phyloP scores from a whole-genome alignment of 805 yeast species.

The Yamadazyma scolyti region DNA sequence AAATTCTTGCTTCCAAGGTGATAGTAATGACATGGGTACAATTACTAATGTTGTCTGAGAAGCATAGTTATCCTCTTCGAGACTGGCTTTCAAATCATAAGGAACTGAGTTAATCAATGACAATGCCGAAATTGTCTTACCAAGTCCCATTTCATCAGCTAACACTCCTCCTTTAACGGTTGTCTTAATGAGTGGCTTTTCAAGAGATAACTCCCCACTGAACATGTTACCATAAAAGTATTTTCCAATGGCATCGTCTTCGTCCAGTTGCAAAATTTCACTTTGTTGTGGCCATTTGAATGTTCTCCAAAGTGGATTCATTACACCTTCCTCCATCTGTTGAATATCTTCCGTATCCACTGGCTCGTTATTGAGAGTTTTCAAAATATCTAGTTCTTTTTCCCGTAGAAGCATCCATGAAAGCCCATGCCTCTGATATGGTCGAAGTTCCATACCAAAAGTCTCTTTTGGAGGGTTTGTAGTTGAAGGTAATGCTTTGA shows the following conservation, averaged over 20 bases:
- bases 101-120: slow-evolving; percentile 69
- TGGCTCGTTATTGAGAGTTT: slow-evolving; percentile 17
- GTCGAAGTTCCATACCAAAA: slow-evolving; percentile 58
- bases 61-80: slow-evolving; percentile 46
- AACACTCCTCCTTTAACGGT: slow-evolving; percentile 77
- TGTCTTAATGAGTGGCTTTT: slow-evolving; percentile 61
- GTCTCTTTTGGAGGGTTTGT: slow-evolving; percentile 45
- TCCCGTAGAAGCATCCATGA: slow-evolving; percentile 90
- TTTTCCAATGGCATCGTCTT: slow-evolving; percentile 4
- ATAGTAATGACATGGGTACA: slow-evolving; percentile 86
- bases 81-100: slow-evolving; percentile 30
- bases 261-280: not conserved
- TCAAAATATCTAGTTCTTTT: slow-evolving; percentile 49
- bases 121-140: slow-evolving; percentile 83
- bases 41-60: slow-evolving; percentile 69
- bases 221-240: slow-evolving; percentile 73
- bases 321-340: slow-evolving; percentile 44
- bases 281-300: slow-evolving; percentile 70
- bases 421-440: slow-evolving; percentile 80
- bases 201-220: slow-evolving; percentile 72
- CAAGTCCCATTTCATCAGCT: slow-evolving; percentile 97
- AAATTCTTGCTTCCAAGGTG: slow-evolving; percentile 90
- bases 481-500: slow-evolving; percentile 59
- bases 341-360: slow-evolving; percentile 18
- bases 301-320: slow-evolving; percentile 85